Base-by-base conservation (phyloP, 2,329 filamentous ascomycete species). In the Verticillium tricorpus region DNA sequence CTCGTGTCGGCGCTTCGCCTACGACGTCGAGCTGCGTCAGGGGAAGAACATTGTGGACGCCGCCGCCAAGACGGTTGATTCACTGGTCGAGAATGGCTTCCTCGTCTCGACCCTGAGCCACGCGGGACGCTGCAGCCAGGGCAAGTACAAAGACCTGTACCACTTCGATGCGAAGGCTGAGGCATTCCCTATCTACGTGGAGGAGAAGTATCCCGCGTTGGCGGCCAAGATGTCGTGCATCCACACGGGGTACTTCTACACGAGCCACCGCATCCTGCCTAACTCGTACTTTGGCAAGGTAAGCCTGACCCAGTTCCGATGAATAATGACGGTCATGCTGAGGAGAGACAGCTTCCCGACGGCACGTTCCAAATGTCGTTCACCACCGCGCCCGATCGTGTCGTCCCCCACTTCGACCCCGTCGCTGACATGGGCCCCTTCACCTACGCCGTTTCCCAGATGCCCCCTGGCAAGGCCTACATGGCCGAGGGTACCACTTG, bases 1-100 rank as follows among this genome's bases (percentile, higher is more conserved):
- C 17, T 76, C 74, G 0, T 78, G 76, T 64, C 74, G 79, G 12
- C 70, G 69, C 60, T 79, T 76, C 62, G 79, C 79, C 0, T 82
- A 80, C 63, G 73, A 82, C 0, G 70, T 79, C 2, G 85, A 87
- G 70, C 69, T 77, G 8, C 73, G 73, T 15, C 80, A 85, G 60
- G 83, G 84, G 0, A 79, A 76, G 63, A 87, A 86, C 62, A 82
- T 87, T 34, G 81, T 77, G 3, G 79, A 85, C 63, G 84, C 82
- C 0, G 84, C 83, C 0, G 80, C 80, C 1, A 66, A 70, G 0
- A 74, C 73, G 0, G 70, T 73, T 0, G 73, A 67, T 32, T 73
- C 74, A 0, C 72, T 85, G 1, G 79, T 80, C 32, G 69, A 66
- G 1, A 82, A 81, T 63, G 79, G 81, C 0, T 81, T 84, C 62